Percentiles rank a stretch among this genome's conserved stretches.
phyloP scores from a whole-genome alignment of 2,329 filamentous ascomycete genomes.

The Decorospora gaudefroyi region DNA sequence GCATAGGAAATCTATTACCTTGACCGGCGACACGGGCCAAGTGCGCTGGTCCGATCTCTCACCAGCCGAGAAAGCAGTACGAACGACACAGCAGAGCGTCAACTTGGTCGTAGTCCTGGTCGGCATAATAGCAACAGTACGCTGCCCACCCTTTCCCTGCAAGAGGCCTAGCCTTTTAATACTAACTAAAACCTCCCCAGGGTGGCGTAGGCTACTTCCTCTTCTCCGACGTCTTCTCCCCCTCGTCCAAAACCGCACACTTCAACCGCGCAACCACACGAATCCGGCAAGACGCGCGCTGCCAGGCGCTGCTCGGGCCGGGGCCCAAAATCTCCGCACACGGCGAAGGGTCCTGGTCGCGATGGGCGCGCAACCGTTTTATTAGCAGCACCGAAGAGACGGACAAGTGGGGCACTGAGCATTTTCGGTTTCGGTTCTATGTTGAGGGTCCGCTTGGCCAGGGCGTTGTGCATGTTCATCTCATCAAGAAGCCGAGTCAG shows the following conservation, averaged over 20 bases:
- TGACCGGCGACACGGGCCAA: constrained; percentile 82
- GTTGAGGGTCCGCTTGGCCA: constrained; percentile 76
- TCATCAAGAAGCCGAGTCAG: constrained; percentile 69
- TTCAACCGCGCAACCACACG: constrained; percentile 86
- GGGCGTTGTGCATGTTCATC: constrained; percentile 76
- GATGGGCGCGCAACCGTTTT: constrained; percentile 71
- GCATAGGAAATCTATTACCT: constrained; percentile 72
- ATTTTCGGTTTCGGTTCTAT: constrained; percentile 82
- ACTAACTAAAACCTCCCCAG: constrained; percentile 50
- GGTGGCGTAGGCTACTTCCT: constrained; percentile 65
- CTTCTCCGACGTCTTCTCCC: constrained; percentile 45
- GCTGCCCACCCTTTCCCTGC: constrained; percentile 33
- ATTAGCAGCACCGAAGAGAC: constrained; percentile 67
- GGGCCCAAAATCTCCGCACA: constrained; percentile 74
- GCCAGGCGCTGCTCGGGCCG: constrained; percentile 74
- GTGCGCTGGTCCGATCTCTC: constrained; percentile 82
- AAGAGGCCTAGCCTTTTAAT: neutral
- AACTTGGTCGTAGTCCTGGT: constrained; percentile 79
- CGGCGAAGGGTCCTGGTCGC: constrained; percentile 79
- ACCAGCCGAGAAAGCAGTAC: constrained; percentile 74
- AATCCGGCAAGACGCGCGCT: constrained; percentile 73
- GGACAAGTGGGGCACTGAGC: constrained; percentile 75
- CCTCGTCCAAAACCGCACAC: constrained; percentile 81
- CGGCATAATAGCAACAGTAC: constrained; percentile 76
- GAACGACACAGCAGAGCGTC: constrained; percentile 87